A percentile compares a stretch with the other conserved stretches of the same genome.
Conservation (phyloP, 1,284 basidiomycete species). For the Somion occarium region DNA sequence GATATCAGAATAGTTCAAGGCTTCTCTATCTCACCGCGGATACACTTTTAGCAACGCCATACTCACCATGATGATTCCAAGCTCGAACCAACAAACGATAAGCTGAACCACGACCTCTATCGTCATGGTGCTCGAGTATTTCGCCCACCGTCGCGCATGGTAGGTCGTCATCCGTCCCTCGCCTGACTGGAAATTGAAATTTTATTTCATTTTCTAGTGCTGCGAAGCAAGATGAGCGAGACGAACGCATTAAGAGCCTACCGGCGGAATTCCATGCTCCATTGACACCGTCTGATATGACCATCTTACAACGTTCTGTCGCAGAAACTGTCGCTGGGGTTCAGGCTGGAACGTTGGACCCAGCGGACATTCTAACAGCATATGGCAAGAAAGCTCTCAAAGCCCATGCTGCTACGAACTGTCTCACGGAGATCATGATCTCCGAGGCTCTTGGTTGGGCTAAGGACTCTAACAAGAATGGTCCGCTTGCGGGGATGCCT, state of each 20-base stretch:
- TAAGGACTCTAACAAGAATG: slow-evolving; percentile 34
- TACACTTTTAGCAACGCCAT: no score
- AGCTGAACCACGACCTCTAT: background rate
- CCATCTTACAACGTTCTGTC: slow-evolving; percentile 37
- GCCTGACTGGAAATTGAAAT: background rate
- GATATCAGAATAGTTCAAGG: no score
- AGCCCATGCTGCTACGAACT: slow-evolving; percentile 51
- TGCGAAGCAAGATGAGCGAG: slow-evolving; percentile 43
- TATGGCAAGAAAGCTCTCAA: slow-evolving; percentile 49
- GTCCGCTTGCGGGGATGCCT: slow-evolving; percentile 62
- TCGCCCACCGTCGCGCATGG: slow-evolving; percentile 30
- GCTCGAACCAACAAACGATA: no score
- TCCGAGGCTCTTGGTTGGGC: slow-evolving; percentile 39
- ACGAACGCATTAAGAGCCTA: slow-evolving; percentile 36
- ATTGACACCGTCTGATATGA: slow-evolving; percentile 33
- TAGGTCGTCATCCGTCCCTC: slow-evolving; percentile 17
- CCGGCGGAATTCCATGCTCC: slow-evolving; percentile 35
- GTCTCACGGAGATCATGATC: slow-evolving; percentile 54
- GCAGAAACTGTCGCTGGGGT: slow-evolving; percentile 37
- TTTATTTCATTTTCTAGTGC: slow-evolving; percentile 15
- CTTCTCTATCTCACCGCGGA: no score
- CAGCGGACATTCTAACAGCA: slow-evolving; percentile 38
- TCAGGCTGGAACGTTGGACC: slow-evolving; percentile 33
- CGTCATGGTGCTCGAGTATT: slow-evolving; percentile 15
- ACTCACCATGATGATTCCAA: no score